Evolutionary conservation across 306 rosid species (phyloP), one percentile per base, ranked within the genome.

Genomic region (Quillaja saponaria): DNA sequence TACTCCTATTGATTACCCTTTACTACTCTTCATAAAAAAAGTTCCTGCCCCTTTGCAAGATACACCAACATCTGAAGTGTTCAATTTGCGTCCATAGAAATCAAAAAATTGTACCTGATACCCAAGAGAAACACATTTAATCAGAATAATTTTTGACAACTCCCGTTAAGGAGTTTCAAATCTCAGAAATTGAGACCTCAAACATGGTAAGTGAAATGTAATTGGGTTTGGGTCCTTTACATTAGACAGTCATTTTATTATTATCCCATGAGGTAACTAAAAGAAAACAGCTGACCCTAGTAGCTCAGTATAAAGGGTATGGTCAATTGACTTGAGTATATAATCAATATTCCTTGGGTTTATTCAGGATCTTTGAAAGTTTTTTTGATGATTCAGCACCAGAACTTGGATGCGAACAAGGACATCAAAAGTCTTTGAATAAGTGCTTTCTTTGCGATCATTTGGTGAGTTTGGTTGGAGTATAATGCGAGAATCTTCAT

Each of bases 51-150:
- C 84, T 39, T 67, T 83, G 85, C 99, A 92, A 35, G 95, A 82
- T 59, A 89, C 91, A 55, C 96, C 99, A 64, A 92, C 99, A 86
- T 92, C 89, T 69, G 94, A 55, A 48, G 96, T 84, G 79, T 89
- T 92, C 72, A 92, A 84, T 75, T 83, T 89, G 52, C 95, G 89
- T 40, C 99, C 99, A 72, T 89, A 92, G 66, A 89, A 69, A 77
- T 92, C 91, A 73, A 92, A 89, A 76, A 89, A 92, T 33, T 81
- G 75, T 59, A 92, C 99, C 99, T 92, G 54, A 35, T 71, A 54
- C 47, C 64, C 61, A 38, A 37, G 55, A 37, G 55, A 49, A 42
- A 39, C 21, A 49, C 35, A n/a, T 67, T 21, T 44, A 42, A 35
- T 58, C 25, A 53, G 34, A 48, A 64, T 25, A 62, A 59, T 35